Evolutionary conservation across 306 rosid genomes (phyloP).

Genomic region (Malus sylvestris): DNA sequence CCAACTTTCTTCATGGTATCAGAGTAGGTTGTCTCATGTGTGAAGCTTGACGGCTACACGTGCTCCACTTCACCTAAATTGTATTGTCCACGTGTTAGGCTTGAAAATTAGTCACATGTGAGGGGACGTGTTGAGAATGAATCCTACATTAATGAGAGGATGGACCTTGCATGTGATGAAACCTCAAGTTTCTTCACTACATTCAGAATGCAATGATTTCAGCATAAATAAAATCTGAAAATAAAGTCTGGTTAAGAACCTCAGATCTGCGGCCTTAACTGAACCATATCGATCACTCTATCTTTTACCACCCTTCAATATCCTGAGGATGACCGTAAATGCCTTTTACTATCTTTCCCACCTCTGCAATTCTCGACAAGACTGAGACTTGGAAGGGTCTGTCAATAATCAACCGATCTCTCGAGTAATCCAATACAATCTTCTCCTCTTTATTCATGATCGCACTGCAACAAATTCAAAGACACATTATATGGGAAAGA

Average conservation of each 20-base stretch:
- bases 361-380: slow-evolving; percentile 30
- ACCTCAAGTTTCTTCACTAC: not conserved
- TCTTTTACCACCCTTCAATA: slow-evolving; percentile 38
- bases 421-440: slow-evolving; percentile 27
- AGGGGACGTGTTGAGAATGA: too few species aligned
- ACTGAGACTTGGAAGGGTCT: slow-evolving; percentile 11
- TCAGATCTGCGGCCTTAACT: not conserved
- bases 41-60: too few species aligned
- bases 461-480: slow-evolving; percentile 16
- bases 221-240: not conserved
- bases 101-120: too few species aligned
- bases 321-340: slow-evolving; percentile 32
- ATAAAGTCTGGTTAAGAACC: not conserved
- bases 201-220: not conserved
- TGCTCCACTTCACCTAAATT: too few species aligned
- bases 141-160: too few species aligned
- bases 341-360: slow-evolving; percentile 19
- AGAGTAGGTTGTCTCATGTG: too few species aligned
- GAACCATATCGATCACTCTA: slow-evolving; percentile 12
- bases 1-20: too few species aligned
- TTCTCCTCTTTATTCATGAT: slow-evolving; percentile 27
- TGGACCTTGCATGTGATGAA: too few species aligned
- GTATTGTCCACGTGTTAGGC: too few species aligned
- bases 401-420: slow-evolving; percentile 20
- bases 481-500: not conserved